Conservation (phyloP, 148 eudicot genomes). For the Silene uniflora region DNA sequence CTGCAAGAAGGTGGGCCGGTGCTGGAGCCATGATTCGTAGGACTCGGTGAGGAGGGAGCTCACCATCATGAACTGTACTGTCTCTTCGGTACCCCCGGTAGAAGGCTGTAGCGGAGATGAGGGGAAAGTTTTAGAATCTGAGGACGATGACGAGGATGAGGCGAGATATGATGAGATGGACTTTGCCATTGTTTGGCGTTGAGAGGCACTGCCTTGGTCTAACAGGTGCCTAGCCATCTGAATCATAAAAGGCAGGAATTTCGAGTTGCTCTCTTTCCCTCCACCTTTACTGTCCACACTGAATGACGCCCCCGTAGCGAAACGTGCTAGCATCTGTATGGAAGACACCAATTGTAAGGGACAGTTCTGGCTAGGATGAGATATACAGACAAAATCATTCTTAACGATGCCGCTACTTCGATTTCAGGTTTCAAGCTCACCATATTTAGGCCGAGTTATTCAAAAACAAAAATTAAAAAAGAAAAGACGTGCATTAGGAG, state of each 20-base stretch:
- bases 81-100: constrained; percentile 72
- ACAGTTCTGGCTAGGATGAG: constrained; percentile 6
- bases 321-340: constrained; percentile 92
- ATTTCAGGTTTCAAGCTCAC: background rate
- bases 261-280: constrained; percentile 94
- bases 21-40: constrained; percentile 87
- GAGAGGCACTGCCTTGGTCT: constrained; percentile 74
- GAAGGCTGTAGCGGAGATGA: constrained; percentile 43
- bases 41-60: constrained; percentile 87
- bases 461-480: no score
- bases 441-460: no score
- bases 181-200: constrained; percentile 61
- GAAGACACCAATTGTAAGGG: constrained; percentile 9
- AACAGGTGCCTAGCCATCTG: constrained; percentile 90
- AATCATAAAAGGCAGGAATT: constrained; percentile 85
- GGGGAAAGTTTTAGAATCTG: constrained; percentile 49
- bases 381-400: no score
- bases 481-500: no score
- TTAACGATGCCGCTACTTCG: no score
- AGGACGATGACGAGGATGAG: constrained; percentile 46
- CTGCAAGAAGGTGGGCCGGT: constrained; percentile 76
- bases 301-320: constrained; percentile 94
- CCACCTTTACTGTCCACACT: constrained; percentile 87
- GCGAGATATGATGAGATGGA: constrained; percentile 61
- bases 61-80: constrained; percentile 98